phyloP scores from a whole-genome alignment of 768 basidiomycete genomes.

The Boletus reticuloceps region DNA sequence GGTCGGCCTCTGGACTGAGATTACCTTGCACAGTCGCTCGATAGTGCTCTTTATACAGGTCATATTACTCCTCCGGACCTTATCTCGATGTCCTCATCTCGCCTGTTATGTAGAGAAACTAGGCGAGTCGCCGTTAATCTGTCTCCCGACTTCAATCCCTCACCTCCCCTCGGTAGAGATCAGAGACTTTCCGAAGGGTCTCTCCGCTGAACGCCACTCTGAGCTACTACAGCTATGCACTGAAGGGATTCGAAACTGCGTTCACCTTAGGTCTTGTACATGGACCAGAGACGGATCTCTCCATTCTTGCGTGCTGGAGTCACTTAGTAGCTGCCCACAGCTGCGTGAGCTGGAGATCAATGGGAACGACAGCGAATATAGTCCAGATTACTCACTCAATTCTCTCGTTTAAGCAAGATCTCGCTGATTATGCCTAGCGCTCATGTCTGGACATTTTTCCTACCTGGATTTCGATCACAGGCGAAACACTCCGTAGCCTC shows the following conservation, averaged over 20 bases:
- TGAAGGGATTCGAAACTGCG: conserved; percentile 57
- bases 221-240: conserved; percentile 41
- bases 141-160: background rate
- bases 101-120: conserved; percentile 56
- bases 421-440: conserved; percentile 74
- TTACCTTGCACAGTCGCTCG: background rate
- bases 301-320: conserved; percentile 54
- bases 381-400: conserved; percentile 49
- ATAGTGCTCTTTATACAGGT: conserved; percentile 41
- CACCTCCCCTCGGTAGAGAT: conserved; percentile 46
- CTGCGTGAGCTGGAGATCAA: conserved; percentile 70
- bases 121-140: conserved; percentile 40
- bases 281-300: conserved; percentile 84
- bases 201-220: conserved; percentile 30
- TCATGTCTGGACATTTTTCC: conserved; percentile 49
- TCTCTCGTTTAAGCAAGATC: conserved; percentile 53
- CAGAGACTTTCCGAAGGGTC: conserved; percentile 66
- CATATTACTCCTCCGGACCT: conserved; percentile 56
- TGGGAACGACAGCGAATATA: conserved; percentile 50
- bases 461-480: conserved; percentile 48
- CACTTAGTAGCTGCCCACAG: conserved; percentile 40
- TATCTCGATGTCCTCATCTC: conserved; percentile 52
- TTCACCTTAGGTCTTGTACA: conserved; percentile 57
- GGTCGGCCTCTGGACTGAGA: conserved; percentile 34
- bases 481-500: conserved; percentile 49